Evolutionary conservation across 2,329 filamentous ascomycete genomes (phyloP), one percentile per base, ranked within the genome.

Genomic region (Reticulascus tulasneorum): DNA sequence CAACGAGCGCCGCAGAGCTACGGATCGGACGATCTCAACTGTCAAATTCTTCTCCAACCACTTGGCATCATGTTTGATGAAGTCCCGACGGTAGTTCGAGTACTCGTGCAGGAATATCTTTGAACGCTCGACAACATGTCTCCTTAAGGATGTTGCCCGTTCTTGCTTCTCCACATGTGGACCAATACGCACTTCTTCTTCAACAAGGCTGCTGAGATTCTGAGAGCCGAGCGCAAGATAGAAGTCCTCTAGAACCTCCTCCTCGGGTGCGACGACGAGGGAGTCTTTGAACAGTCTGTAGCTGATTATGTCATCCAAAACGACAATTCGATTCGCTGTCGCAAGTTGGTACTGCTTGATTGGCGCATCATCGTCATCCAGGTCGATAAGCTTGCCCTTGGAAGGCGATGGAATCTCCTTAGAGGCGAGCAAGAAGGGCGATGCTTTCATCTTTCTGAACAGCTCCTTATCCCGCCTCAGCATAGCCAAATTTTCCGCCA

Each of bases 21-120:
- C 82, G 1, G 82, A 83, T 17, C 81, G 80, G 9, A 96, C 90
- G 36, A 84, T 76, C 46, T 85, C 74, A 4, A 98, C 86, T 0
- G 67, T 71, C 11, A 98, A 66, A 47, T 94, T 85, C 54, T 87
- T 86, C 51, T 94, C 88, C 9, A 98, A 69, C 93, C 93, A 98
- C 49, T 84, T 86, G 7, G 80, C 75, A 56, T 97, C 90, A 52
- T 93, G 87, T 47, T 84, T 84, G 53, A 98, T 81, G n/a, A 75
- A 71, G 41, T 94, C 86, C 5, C 76, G 70, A 23, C 81, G 76
- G 54, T 91, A 84, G 51, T 86, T 72, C 17, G 67, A 55, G 40
- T 78, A 79, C 45, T 82, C 90, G 53, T 96, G 84, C 19, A 98
- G 68, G 58, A 97, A 98, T 18, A 98, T 74, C 46, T 91, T 86